Percentiles rank a stretch among this genome's conserved stretches.
Evolutionary conservation across 495 filamentous ascomycete species (phyloP).

Genomic region (Paragyromitra xinjiangensis): DNA sequence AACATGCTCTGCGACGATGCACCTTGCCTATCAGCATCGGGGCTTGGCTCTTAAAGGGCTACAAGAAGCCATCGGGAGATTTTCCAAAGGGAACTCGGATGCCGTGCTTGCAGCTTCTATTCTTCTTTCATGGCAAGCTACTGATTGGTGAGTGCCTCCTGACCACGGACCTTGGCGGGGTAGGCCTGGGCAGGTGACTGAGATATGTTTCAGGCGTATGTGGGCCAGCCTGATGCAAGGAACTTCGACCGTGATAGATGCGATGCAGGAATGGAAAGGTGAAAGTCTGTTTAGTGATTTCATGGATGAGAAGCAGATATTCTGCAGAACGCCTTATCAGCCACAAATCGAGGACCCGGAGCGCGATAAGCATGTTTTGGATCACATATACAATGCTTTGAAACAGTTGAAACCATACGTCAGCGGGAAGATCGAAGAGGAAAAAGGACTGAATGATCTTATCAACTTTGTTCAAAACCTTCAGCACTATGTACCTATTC

Average conservation of each 20-base stretch:
- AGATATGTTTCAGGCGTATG: constrained; percentile 71
- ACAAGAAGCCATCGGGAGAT: constrained; percentile 82
- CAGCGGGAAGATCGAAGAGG: constrained; percentile 75
- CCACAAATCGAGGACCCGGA: constrained; percentile 62
- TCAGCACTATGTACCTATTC: constrained; percentile 74
- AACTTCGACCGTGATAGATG: constrained; percentile 85
- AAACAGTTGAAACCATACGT: constrained; percentile 75
- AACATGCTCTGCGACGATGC: constrained; percentile 79
- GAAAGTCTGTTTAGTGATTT: constrained; percentile 86
- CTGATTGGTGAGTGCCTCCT: constrained; percentile 80
- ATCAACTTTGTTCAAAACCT: constrained; percentile 82
- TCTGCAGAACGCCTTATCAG: constrained; percentile 69
- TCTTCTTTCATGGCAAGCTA: constrained; percentile 93
- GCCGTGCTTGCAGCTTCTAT: constrained; percentile 92
- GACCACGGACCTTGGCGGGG: constrained; percentile 35
- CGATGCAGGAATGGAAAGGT: constrained; percentile 92
- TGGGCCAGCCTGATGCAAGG: constrained; percentile 94
- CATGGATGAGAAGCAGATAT: constrained; percentile 77
- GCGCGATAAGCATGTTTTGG: constrained; percentile 74
- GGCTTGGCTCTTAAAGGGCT: constrained; percentile 85
- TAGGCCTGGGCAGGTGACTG: constrained; percentile 48
- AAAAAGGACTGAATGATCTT: constrained; percentile 78
- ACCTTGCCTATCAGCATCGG: constrained; percentile 85
- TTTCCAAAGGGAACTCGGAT: constrained; percentile 88
- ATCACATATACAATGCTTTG: constrained; percentile 73